Evolutionary conservation across 805 yeast species (phyloP).

Genomic region (Ogataea kodamae): DNA sequence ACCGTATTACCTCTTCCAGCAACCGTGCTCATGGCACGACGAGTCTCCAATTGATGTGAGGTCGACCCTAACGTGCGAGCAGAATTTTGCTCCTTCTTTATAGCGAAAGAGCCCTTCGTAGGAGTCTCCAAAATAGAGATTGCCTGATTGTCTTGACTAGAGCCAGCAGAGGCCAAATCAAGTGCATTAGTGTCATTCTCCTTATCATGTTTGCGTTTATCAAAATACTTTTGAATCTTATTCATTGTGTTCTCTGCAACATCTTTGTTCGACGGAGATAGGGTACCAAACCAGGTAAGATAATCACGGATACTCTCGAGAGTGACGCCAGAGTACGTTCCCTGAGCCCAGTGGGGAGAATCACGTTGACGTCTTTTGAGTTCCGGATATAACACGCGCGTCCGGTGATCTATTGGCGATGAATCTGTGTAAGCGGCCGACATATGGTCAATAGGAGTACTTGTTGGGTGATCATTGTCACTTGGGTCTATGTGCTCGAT

Average conservation of each 20-base stretch:
- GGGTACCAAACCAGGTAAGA: slow-evolving; percentile 19
- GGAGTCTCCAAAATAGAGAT: slow-evolving; percentile 2
- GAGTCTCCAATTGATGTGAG: slow-evolving; percentile 3
- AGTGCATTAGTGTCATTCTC: neutral
- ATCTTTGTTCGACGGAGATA: slow-evolving; percentile 10
- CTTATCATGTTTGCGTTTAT: too few relatives aligned
- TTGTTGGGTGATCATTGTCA: neutral
- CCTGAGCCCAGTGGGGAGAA: slow-evolving; percentile 20
- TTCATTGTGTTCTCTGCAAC: slow-evolving; percentile 11
- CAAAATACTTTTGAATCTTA: slow-evolving; percentile 12
- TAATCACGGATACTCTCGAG: slow-evolving; percentile 17
- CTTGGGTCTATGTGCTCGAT: slow-evolving; percentile 3
- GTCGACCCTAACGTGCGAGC: slow-evolving; percentile 1
- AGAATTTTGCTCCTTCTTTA: neutral
- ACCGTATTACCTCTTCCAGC: slow-evolving; percentile 10
- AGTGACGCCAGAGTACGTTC: slow-evolving; percentile 16
- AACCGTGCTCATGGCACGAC: slow-evolving; percentile 13
- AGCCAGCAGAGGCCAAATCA: too few relatives aligned
- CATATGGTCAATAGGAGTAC: slow-evolving; percentile 2
- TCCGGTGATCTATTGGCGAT: slow-evolving; percentile 16
- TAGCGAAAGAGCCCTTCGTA: neutral
- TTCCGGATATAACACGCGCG: slow-evolving; percentile 18
- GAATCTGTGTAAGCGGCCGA: slow-evolving; percentile 9
- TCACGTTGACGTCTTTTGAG: slow-evolving; percentile 19
- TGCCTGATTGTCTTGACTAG: slow-evolving; percentile 1